Evolutionary conservation across 352 stramenopile species (phyloP), one percentile per base, ranked within the genome.

Genomic region (Phytophthora tentaculata): DNA sequence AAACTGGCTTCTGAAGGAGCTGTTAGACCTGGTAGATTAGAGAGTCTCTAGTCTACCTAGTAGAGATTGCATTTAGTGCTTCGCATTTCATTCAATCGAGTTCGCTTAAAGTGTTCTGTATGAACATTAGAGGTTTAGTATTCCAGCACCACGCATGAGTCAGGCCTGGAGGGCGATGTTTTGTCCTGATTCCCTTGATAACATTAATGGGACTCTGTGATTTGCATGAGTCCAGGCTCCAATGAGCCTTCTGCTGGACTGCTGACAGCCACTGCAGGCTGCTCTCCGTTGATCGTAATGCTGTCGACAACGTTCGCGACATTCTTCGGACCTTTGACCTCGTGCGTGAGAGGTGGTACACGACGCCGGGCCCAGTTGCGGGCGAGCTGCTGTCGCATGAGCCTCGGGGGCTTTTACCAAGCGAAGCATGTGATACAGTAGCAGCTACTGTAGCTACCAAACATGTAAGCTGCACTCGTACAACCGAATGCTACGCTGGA

Each of bases 301-400:
- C 66, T 71, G 47, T 66, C 64, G 51, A 73, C 59, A 50, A 49
- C 47, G 44, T 67, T 64, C 61, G 70, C 59, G 55, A 58, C 47
- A 35, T 67, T 69, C 61, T 61, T 50, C 29, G 44, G 69, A 76
- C 69, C 63, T 65, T 52, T 61, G 64, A 52, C 70, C 69, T 51
- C 69, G 64, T 73, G 64, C 64, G 65, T 47, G 59, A 74, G 70
- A 77, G 60, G 65, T 77, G 70, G 70, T 74, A 77, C 68, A 55
- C 19, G 41, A 9, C 10, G 10, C 32, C 32, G 32, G 32, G 32
- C 10, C 10, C 35, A 43, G 35, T 43, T 19, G 35, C 29, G 29
- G 29, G 29, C 29, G 29, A 37, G 29, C 14, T 43, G 35, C 35
- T 43, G 35, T 43, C 35, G 35, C 35, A 71, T 26, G 56, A 70